Evolutionary conservation across 805 yeast genomes (phyloP), one percentile per base, ranked within the genome.

Genomic region (Hanseniaspora taiwanica): DNA sequence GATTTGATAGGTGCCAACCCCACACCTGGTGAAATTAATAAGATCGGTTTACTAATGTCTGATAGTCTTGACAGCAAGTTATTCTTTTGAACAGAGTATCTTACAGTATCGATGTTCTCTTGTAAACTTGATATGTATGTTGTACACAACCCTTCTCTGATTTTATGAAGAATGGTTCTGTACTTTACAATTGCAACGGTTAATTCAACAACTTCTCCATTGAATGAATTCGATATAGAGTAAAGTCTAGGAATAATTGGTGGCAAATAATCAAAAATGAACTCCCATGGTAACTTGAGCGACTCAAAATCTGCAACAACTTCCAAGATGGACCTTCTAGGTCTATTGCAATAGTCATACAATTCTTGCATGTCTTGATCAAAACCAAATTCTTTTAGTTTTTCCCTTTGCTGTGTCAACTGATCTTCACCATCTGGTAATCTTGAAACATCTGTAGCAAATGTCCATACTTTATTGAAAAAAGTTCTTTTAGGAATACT

Each of bases 1-100:
- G 83, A 71, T 51, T 84, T 73, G 71, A 89, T 76, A 2, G 98
- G 98, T 0, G 99, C 98, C 9, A 91, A 66, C 2, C 99, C 99
- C 0, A 97, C 93, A 3, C 98, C 99, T 0, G 98, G 94, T 1
- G 89, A 80, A 3, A 89, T 68, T 71, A 89, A 64, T 3, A 91
- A 60, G 20, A 81, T 60, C 0, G 94, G 81, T 2, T 44, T 54
- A 3, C 53, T 45, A 55, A 29, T 35, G 6, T 38, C 37, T 21
- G 17, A 27, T 54, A 29, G 37, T 8, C 38, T 55, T 12, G 70
- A 60, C 32, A 58, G 58, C 35, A 76, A 46, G 12, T 64, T 56
- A 45, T 77, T 72, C 23, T 59, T 55, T 42, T 71, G 69, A 7
- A 79, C 46, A 20, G 73, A 68, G 45, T 72, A 76, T 12, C 72